These are phyloP conservation scores for Trypanosoma avium DNA, from an alignment of 208 protist genomes.

Conservation along the genomic window DNA sequence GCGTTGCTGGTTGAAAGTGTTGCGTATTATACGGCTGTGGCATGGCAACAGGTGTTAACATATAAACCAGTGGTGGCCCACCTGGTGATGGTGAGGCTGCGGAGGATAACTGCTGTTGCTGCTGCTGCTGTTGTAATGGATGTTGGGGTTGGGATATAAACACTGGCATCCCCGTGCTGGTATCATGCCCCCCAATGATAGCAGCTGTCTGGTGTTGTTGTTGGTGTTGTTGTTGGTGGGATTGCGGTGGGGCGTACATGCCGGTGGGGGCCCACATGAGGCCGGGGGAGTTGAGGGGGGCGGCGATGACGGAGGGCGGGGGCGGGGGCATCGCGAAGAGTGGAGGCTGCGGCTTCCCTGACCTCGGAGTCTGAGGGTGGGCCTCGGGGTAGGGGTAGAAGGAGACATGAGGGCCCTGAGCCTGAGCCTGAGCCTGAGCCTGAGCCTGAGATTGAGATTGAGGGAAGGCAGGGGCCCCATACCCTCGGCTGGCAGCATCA, in stretches of 20 bases:
- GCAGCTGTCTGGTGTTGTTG: too few relatives aligned
- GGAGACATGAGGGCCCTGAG: too few relatives aligned
- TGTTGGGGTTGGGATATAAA: not conserved
- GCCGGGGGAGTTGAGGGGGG: not conserved
- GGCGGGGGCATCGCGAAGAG: not conserved
- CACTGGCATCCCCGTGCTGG: not conserved
- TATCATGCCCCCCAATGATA: too few relatives aligned
- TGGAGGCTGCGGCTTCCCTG: not conserved
- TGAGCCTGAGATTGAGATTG: too few relatives aligned
- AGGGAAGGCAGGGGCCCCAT: not conserved
- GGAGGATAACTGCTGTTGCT: not conserved
- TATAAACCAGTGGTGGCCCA: not conserved
- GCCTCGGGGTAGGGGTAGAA: too few relatives aligned
- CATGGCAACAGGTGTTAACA: constrained; percentile 3
- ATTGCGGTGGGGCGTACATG: constrained; percentile 9
- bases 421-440: too few relatives aligned
- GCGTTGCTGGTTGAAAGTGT: not conserved
- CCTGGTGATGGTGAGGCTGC: not conserved
- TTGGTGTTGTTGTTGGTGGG: too few relatives aligned
- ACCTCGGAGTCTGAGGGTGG: too few relatives aligned
- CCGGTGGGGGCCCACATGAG: not conserved
- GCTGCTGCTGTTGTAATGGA: not conserved
- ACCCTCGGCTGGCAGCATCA: not conserved
- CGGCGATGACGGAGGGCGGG: not conserved
- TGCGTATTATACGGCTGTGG: not conserved